Percentiles rank a stretch among this genome's conserved stretches.
Evolutionary conservation across 2,329 filamentous ascomycete species (phyloP).

Genomic region (Neopestalotiopsis sp.): DNA sequence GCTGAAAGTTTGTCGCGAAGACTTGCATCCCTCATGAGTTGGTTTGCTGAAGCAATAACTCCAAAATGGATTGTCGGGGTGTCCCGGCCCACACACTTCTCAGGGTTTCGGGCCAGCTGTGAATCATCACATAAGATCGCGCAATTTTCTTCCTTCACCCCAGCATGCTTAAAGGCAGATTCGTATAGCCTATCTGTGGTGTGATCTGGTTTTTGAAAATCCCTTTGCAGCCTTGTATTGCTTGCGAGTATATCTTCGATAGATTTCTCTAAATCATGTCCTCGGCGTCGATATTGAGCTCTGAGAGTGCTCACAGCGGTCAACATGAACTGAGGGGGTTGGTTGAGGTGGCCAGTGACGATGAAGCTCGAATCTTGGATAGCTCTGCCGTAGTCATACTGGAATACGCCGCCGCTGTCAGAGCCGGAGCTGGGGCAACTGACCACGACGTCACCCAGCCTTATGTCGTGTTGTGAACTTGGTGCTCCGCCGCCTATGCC

Average conservation of each 20-base stretch:
- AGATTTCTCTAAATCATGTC: conserved; percentile 34
- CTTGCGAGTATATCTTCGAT: conserved; percentile 33
- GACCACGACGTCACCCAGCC: conserved; percentile 38
- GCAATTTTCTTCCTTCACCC: conserved; percentile 21
- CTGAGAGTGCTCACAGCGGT: conserved; percentile 31
- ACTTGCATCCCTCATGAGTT: conserved; percentile 34
- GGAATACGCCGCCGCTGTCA: neutral
- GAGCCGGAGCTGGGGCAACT: conserved; percentile 25
- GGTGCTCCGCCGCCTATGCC: conserved; percentile 38
- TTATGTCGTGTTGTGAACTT: conserved; percentile 29
- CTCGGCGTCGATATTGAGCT: conserved; percentile 20
- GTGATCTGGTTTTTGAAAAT: conserved; percentile 30
- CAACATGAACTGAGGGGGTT: conserved; percentile 11
- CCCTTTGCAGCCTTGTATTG: conserved; percentile 26
- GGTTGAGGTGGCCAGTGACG: conserved; percentile 19
- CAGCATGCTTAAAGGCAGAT: conserved; percentile 11
- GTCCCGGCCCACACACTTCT: conserved; percentile 19
- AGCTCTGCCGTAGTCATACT: conserved; percentile 18
- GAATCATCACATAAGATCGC: conserved; percentile 10
- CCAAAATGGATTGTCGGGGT: conserved; percentile 39
- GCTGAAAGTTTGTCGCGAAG: conserved; percentile 30
- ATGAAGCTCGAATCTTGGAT: conserved; percentile 26
- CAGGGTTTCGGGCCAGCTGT: neutral
- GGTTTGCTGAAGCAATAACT: conserved; percentile 38
- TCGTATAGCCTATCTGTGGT: conserved; percentile 35